Percentiles rank a stretch among this genome's conserved stretches.
Evolutionary conservation across 1,139 yeast species (phyloP).

Genomic region (Blastobotrys apis): DNA sequence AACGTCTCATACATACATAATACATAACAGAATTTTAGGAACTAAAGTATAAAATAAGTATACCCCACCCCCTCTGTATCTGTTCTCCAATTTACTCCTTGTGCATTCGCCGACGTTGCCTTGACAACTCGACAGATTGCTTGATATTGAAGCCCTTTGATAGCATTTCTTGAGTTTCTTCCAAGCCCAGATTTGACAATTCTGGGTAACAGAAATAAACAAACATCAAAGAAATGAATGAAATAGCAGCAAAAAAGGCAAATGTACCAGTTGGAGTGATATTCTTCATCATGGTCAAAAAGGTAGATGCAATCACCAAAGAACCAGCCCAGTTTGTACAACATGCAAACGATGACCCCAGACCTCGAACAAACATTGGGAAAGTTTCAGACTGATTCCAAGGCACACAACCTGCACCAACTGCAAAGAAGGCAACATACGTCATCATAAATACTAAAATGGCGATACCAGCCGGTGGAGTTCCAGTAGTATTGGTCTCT

Average conservation of each 20-base stretch:
- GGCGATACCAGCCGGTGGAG: slow-evolving; percentile 80
- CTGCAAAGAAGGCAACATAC: slow-evolving; percentile 84
- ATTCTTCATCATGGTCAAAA: slow-evolving; percentile 86
- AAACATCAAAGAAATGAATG: slow-evolving; percentile 64
- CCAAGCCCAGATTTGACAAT: slow-evolving; percentile 81
- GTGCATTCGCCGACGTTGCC: slow-evolving; percentile 13
- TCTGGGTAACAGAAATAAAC: slow-evolving; percentile 88
- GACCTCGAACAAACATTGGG: slow-evolving; percentile 88
- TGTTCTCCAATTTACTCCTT: slow-evolving; percentile 2
- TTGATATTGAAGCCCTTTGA: slow-evolving; percentile 81
- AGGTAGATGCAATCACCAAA: slow-evolving; percentile 81
- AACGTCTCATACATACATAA: too few species aligned
- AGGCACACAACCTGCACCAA: slow-evolving; percentile 95
- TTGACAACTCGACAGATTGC: slow-evolving; percentile 47
- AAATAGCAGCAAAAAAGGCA: slow-evolving; percentile 79
- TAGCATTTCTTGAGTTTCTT: slow-evolving; percentile 79
- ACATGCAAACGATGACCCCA: slow-evolving; percentile 89
- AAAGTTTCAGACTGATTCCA: slow-evolving; percentile 97
- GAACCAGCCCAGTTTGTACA: slow-evolving; percentile 97
- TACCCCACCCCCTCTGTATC: too few species aligned
- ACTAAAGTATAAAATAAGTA: too few species aligned
- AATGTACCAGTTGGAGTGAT: slow-evolving; percentile 96
- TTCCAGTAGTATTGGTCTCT: slow-evolving; percentile 41
- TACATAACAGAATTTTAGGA: too few species aligned
- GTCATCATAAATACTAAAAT: slow-evolving; percentile 80